phyloP scores from a whole-genome alignment of 2,329 filamentous ascomycete genomes.

The Exophiala lecanii-corni region DNA sequence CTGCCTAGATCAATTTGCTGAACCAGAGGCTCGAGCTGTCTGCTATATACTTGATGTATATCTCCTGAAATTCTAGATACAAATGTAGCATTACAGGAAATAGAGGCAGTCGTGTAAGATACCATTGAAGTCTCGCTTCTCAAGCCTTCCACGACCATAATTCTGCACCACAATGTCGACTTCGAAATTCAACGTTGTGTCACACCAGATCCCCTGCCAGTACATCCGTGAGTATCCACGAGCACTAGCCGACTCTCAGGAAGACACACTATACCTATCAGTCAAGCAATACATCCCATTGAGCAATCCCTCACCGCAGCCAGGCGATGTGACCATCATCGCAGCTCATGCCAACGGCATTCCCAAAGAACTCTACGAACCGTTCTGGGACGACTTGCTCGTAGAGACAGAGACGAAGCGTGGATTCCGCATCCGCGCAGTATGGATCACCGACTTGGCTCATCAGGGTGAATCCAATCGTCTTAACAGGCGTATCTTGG shows the following conservation, averaged over 20 bases:
- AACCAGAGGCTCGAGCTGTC: too few species aligned
- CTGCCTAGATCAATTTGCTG: too few species aligned
- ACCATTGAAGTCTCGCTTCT: too few species aligned
- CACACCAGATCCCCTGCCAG: constrained; percentile 44
- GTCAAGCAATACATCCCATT: constrained; percentile 53
- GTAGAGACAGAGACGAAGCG: constrained; percentile 38
- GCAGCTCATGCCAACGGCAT: constrained; percentile 52
- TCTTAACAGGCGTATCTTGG: constrained; percentile 65
- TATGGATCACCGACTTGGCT: constrained; percentile 76
- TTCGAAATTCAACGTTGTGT: constrained; percentile 34
- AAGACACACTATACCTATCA: constrained; percentile 45
- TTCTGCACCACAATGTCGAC: neutral
- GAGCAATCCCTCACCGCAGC: constrained; percentile 37
- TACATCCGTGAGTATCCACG: constrained; percentile 50
- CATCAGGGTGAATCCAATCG: constrained; percentile 70
- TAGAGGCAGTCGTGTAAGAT: too few species aligned
- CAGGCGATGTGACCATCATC: constrained; percentile 49
- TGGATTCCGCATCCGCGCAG: constrained; percentile 60
- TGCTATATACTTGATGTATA: too few species aligned
- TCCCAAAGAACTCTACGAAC: constrained; percentile 71
- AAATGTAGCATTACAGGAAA: too few species aligned
- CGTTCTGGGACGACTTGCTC: constrained; percentile 73
- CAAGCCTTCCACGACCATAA: too few species aligned
- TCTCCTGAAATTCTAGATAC: too few species aligned
- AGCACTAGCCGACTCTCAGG: constrained; percentile 43